Evolutionary conservation across 768 basidiomycete species (phyloP).

Genomic region (Thelephora ganbajun): DNA sequence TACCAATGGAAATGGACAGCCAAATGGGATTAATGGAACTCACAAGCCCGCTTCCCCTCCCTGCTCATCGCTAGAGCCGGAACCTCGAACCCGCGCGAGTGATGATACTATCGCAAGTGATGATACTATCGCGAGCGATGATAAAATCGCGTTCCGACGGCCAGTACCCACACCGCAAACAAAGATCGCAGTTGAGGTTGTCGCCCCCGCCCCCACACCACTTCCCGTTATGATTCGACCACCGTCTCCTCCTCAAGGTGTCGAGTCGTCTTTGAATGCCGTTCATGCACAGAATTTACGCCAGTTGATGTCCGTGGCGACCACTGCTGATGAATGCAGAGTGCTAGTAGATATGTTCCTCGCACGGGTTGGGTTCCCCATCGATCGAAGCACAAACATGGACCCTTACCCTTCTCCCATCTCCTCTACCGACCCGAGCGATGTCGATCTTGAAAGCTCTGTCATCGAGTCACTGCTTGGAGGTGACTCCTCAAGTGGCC

Average conservation of each 20-base stretch:
- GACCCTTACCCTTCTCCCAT: conserved; percentile 5
- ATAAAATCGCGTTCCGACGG: background rate
- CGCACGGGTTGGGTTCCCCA: conserved; percentile 16
- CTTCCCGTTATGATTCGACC: conserved; percentile 6
- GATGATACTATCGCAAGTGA: too few relatives aligned
- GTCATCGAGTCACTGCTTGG: background rate
- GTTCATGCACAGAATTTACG: conserved; percentile 53
- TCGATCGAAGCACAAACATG: background rate
- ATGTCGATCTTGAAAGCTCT: background rate
- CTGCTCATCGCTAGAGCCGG: too few relatives aligned
- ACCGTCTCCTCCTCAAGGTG: conserved; percentile 11
- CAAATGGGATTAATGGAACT: too few relatives aligned
- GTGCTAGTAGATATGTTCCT: conserved; percentile 77
- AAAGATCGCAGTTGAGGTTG: conserved; percentile 5
- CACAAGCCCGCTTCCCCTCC: too few relatives aligned
- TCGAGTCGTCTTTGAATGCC: conserved; percentile 19
- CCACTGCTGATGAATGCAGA: conserved; percentile 71
- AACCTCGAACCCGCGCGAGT: too few relatives aligned
- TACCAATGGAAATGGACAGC: too few relatives aligned
- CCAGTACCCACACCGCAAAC: conserved; percentile 8
- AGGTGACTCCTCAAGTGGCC: background rate
- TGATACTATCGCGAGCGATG: too few relatives aligned
- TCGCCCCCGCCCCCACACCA: conserved; percentile 5
- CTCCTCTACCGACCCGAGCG: background rate
- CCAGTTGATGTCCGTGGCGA: conserved; percentile 49